phyloP scores from a whole-genome alignment of 2,329 filamentous ascomycete genomes.

The Venturiaceae sp. region DNA sequence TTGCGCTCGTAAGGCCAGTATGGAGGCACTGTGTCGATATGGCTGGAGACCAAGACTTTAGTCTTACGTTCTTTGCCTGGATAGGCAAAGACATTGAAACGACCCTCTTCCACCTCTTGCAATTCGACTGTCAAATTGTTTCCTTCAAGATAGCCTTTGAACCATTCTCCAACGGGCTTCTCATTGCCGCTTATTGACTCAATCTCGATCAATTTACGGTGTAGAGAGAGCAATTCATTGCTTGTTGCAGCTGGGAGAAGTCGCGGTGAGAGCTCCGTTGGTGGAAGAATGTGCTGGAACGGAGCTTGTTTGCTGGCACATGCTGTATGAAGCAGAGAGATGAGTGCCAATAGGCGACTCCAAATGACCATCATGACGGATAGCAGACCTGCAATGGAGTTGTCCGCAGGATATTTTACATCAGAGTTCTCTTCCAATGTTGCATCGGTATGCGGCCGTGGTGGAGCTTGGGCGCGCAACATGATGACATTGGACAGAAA shows the following conservation, averaged over 20 bases:
- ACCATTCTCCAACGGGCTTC: conserved; percentile 55
- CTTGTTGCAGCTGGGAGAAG: not conserved
- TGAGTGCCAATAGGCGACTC: not conserved
- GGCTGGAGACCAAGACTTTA: conserved; percentile 60
- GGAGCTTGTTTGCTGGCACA: not conserved
- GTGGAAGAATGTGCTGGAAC: not conserved
- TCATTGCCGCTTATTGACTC: conserved; percentile 65
- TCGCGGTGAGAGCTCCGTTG: not conserved
- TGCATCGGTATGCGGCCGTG: not conserved
- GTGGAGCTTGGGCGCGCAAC: not conserved
- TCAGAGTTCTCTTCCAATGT: not conserved
- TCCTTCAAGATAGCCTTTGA: conserved; percentile 54
- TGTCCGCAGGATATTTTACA: not conserved
- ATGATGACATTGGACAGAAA: not conserved
- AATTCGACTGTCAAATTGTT: conserved; percentile 54
- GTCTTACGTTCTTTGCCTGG: conserved; percentile 39
- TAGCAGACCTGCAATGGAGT: not conserved
- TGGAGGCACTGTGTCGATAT: conserved; percentile 72
- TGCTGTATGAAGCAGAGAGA: not conserved
- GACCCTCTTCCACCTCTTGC: conserved; percentile 39
- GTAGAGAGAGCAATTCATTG: conserved; percentile 55
- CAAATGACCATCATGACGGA: not conserved
- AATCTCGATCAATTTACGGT: conserved; percentile 64
- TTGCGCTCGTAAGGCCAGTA: conserved; percentile 58
- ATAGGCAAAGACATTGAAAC: conserved; percentile 73